Conservation (phyloP, 257 asterid genomes). For the Dorcoceras hygrometricum region DNA sequence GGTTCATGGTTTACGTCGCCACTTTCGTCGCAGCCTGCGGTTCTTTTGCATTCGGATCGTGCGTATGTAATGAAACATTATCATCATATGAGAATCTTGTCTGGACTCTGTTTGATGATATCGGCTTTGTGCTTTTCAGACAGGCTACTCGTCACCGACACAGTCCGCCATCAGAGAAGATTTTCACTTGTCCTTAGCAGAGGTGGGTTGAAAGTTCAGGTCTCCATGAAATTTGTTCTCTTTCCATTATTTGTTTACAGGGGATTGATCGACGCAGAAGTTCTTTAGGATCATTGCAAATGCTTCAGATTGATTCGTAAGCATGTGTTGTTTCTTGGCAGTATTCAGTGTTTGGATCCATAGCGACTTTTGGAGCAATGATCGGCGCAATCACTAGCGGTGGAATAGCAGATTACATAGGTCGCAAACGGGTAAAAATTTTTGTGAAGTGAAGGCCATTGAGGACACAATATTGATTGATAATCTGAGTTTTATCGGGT, state of each 20-base stretch:
- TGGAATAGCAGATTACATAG: constrained; percentile 69
- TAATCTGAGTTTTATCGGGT: constrained; percentile 7
- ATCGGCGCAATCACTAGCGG: constrained; percentile 93
- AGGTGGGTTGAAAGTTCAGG: constrained; percentile 45
- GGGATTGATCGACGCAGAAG: no score
- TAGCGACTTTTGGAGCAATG: constrained; percentile 93
- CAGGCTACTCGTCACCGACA: constrained; percentile 92
- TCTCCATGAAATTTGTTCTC: no score
- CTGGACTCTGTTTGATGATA: background rate
- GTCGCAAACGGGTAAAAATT: constrained; percentile 93
- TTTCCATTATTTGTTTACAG: no score
- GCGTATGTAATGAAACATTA: constrained; percentile 41
- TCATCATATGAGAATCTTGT: background rate
- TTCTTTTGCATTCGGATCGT: constrained; percentile 79
- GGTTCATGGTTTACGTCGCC: constrained; percentile 72
- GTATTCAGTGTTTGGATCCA: constrained; percentile 93
- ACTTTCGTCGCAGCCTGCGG: constrained; percentile 89
- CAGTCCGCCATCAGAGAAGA: constrained; percentile 76
- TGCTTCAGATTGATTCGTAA: background rate
- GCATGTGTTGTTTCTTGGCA: constrained; percentile 29
- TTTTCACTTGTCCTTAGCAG: constrained; percentile 66
- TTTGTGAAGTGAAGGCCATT: background rate
- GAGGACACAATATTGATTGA: constrained; percentile 5
- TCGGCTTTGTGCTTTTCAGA: constrained; percentile 42
- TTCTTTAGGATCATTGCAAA: no score